Evolutionary conservation across 768 basidiomycete species (phyloP), one percentile per base, ranked within the genome.

Genomic region (Ramaria sp.): DNA sequence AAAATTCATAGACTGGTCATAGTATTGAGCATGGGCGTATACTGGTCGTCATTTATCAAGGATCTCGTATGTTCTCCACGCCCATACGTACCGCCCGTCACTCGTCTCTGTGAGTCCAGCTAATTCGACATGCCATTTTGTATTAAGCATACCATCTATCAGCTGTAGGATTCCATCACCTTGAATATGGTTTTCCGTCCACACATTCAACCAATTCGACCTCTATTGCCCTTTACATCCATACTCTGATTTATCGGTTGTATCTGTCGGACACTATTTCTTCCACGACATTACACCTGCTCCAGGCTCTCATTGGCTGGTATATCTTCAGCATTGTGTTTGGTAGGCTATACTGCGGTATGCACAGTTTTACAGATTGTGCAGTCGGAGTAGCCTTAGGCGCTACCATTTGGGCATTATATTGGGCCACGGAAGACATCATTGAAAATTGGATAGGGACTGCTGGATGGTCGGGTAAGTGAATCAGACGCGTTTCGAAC

Each of bases 121-220:
- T 3, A 22, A 7, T 43, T 51, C 27, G 54, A 10, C 7, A 15
- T 37, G 32, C 2, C 32, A 28, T 41, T 28, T 18, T 18, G 16
- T 57, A 30, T 12, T 32, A 39, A 24, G 18, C 18, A 44, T 32
- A 18, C 32, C 20, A 15, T 25, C 38, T 32, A 30, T 36, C 59
- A 89, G 86, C 83, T 4, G 82, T 90, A 50, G 84, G 87, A 13
- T 77, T 71, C 1, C 87, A 89, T 62, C 88, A 91, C 60, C 75
- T 89, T 2, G 92, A 95, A 70, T 95, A 95, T 61, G 95, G 95
- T 22, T 95, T 97, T 63, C 94, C 93, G 0, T 95, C 92, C 0
- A 96, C 94, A 0, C 95, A 99, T 62, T 88, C 90, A 1, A 90
- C 93, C 7, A 95, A 96, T 66, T 79, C 82, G 52, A 77, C 92